Base-by-base conservation (phyloP, 345 rosid genomes). In the Acer campestre region DNA sequence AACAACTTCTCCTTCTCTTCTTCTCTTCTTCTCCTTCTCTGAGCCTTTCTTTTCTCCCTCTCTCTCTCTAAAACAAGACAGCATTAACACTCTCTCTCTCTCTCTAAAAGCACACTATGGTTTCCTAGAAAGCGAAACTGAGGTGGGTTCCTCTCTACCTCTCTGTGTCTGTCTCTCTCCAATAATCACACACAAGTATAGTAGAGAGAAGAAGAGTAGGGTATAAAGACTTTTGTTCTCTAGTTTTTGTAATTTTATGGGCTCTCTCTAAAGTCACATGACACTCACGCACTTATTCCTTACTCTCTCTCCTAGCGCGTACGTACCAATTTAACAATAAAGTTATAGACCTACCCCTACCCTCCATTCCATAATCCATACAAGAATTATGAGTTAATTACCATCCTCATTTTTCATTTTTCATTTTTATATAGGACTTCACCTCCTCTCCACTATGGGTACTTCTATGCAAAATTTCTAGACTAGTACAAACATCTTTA, bases 121-220 rank as follows among this genome's bases (percentile, higher is more conserved):
- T 10, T 46, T 71, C 69, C 64, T 64, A 70, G 77, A 83, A 80
- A 76, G 81, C 74, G 61, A 49, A 10, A 70, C 78, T 63, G 77
- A 79, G 84, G 83, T 81, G 83, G 85, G 85, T 77, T 80, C 78
- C 66, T 81, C 4, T 23, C 67, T 69, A 51, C 78, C 85, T 78
- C 80, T 69, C 82, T 73, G 72, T 65, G 1, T 23, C 67, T 66
- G 59, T 80, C 85, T 78, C 80, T 69, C 82, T 73, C 78, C 71
- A 70, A 75, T 76, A 75, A 81, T 70, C 77, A 78, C 65, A 75
- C 70, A 20, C 20, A 46, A 75, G 61, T 35, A 79, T 68, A 63
- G 68, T 65, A 71, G 78, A 27, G 82, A 53, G 73, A 27, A 29
- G 51, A 53, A 11, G 75, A 6, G 18, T 20, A 3, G 56, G 29